phyloP scores from a whole-genome alignment of 2,329 filamentous ascomycete genomes.

The Xylariaceae sp. region DNA sequence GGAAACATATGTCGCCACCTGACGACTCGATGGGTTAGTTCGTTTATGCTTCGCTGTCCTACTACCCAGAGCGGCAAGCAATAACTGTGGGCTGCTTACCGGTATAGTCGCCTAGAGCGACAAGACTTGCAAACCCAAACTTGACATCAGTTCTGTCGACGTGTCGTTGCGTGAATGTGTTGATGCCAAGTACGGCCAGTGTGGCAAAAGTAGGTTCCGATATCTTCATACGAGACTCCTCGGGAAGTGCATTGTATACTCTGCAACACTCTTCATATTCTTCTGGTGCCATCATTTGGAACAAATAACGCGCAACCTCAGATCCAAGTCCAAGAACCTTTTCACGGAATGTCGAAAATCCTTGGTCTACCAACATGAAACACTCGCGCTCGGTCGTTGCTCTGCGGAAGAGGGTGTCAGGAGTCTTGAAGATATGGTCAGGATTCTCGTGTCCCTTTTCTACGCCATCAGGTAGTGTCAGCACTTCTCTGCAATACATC shows the following conservation, averaged over 20 bases:
- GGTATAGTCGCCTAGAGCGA: slow-evolving; percentile 7
- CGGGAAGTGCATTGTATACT: background rate
- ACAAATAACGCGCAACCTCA: slow-evolving; percentile 6
- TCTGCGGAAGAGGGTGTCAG: background rate
- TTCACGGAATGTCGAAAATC: slow-evolving; percentile 2
- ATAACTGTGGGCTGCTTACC: background rate
- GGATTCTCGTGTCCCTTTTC: slow-evolving; percentile 1
- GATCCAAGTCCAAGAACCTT: slow-evolving; percentile 3
- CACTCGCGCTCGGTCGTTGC: background rate
- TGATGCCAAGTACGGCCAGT: slow-evolving; percentile 1
- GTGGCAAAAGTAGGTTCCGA: slow-evolving; percentile 4
- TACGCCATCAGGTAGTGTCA: background rate
- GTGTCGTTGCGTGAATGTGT: slow-evolving; percentile 9
- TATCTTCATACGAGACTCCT: background rate
- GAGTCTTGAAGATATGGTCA: background rate
- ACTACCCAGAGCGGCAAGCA: too few species aligned
- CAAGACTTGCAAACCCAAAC: slow-evolving; percentile 5
- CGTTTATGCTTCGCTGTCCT: too few species aligned
- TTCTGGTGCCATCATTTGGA: slow-evolving; percentile 1
- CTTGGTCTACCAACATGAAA: background rate
- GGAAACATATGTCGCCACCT: slow-evolving; percentile 12
- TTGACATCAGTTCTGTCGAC: slow-evolving; percentile 10
- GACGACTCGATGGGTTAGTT: background rate
- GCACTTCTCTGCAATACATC: background rate
- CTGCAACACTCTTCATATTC: slow-evolving; percentile 6